Evolutionary conservation across 2,329 filamentous ascomycete species (phyloP), one percentile per base, ranked within the genome.

Genomic region (Rhytidhysteron rufulum): DNA sequence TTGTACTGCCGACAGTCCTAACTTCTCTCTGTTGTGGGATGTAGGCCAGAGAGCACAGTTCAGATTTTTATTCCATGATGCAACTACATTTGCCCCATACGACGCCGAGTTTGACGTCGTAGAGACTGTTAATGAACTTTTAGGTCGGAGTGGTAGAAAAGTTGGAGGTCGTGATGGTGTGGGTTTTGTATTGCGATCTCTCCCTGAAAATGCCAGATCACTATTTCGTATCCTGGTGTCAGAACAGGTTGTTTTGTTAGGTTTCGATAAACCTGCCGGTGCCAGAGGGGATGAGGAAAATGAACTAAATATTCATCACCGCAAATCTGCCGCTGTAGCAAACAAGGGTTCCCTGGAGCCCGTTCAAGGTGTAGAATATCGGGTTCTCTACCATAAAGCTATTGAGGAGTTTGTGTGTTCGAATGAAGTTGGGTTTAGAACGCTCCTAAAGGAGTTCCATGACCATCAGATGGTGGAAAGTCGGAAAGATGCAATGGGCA

Each of bases 381-480:
- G 88, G 17, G 83, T 88, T 53, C 66, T 98, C 49, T 98, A 97
- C 60, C 89, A 95, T 62, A 96, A 95, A 70, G 90, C 93, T 2
- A 85, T 91, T 4, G 90, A 96, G 67, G 89, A 95, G 59, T 97
- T 98, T 64, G 93, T 98, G 36, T 96, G 91, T 63, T 93, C 87
- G 53, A 95, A 86, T 44, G 93, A 97, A 69, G 89, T 97, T 78
- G 89, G 88, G 47, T 97, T 97, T 70, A 78, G 93, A 45, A 95
- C 90, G 19, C 65, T 98, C 60, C 68, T 98, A 47, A 97, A 97
- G 69, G 93, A 98, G 78, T 93, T 98, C 64, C 88, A 96, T 61
- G 93, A 98, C 57, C 93, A 98, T 70, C 88, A 96, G 59, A 97
- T 98, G 82, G 86, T 98, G 48, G 88, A 88, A 40, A 94, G 86